Evolutionary conservation across 108 stramenopile genomes (phyloP), one percentile per base, ranked within the genome.

Genomic region (Stephanodiscus minutulus): DNA sequence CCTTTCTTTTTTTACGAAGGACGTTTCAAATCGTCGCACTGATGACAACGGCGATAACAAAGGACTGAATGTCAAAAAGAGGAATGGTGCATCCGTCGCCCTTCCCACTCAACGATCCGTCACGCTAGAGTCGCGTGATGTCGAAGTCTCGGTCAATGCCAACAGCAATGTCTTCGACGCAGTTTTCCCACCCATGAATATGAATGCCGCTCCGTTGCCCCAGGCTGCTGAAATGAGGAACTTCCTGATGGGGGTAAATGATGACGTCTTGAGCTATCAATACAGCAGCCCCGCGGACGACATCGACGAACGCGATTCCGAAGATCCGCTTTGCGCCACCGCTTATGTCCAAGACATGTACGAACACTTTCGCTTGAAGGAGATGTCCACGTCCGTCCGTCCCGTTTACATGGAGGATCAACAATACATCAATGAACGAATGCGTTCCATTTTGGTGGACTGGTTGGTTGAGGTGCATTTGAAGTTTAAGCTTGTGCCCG

Each of bases 401-500:
- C 92, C 91, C 6, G 41, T 86, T 18, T 98, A 97, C 83, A 98
- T 98, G 92, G 69, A 79, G 12, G 59, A 74, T 41, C 98, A 99
- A 77, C 57, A 77, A 21, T 85, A 89, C 74, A 89, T 99, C 67
- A 99, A 97, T 69, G 90, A 86, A 43, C 87, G 84, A 60, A 98
- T 99, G 99, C 87, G 98, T 62, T 83, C 94, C 53, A 97, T 99
- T 63, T 86, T 99, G 71, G 84, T 99, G 35, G 98, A 99, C 78
- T 99, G 99, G 99, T 87, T 99, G 48, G 95, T 98, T 15, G 97
- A 98, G 79, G 98, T 99, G 7, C 98, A 99, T 83, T 69, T 94
- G 66, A 98, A 97, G 89, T 99, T 99, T 84, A 95, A 96, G 70
- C 94, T 98, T 44, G 90, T 95, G 63, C 97, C 96, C 12, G 97